Base-by-base conservation (phyloP, 257 asterid genomes). In the Solanum etuberosum region DNA sequence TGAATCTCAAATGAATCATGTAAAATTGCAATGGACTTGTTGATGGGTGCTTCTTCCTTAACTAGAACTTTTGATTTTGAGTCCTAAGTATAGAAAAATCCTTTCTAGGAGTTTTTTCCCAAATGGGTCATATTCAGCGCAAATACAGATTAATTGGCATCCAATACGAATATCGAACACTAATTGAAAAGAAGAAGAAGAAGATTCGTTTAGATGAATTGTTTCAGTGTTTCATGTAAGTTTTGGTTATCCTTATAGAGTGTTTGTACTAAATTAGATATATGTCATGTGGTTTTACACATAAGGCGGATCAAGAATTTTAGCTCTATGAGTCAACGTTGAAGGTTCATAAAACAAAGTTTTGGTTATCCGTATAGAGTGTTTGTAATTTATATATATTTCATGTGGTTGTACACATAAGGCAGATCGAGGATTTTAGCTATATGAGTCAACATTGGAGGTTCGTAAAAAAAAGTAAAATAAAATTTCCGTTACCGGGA, bases 401-500 rank as follows among this genome's bases (percentile, higher is more conserved):
- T 46, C 54, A 46, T 46, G 18, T 46, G 18, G 54, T 46, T 46
- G 54, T 46, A 46, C 54, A 46, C 2, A 46, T 46, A 46, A 46
- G 54, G 54, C 54, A 6, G 18, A 46, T 46, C 6, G 2, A 43
- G 54, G 18, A 43, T 43, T 13, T 21, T 59, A 21, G 67, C 67
- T 21, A n/a, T 0, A 59, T 21, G 3, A 1, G 5, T 59, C 29
- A 59, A 59, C 67, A 4, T 8, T 21, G 5, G 54, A 59, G 67
- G 0, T 23, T 61, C 18, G 71, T 25, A 63, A 25, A 63, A 63
- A 51, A 18, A 18, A 18, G 5, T 4, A 6, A 15, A 16, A 18
- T 5, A 5, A 21, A 59, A 9, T 34, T 76, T 76, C 57, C 59
- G 59, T 95, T 93, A 95, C 98, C 98, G 98, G 98, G 96, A 93